A percentile compares a stretch with the other conserved stretches of the same genome.
Conservation (phyloP, 495 filamentous ascomycete species). For the Pyrenula aspistea region DNA sequence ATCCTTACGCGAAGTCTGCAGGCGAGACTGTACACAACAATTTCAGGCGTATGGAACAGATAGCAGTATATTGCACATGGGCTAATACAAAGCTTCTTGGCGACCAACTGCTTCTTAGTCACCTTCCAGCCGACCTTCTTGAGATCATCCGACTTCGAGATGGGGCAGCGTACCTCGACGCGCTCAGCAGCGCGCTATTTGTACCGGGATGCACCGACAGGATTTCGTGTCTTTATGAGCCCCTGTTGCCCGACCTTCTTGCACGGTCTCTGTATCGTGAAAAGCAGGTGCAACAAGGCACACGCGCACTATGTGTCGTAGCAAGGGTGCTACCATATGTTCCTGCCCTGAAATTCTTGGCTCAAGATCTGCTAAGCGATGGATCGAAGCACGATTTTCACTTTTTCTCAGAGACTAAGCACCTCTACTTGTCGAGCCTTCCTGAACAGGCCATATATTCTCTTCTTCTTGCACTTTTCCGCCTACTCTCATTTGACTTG, state of each 20-base stretch:
- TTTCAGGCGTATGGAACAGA: not conserved
- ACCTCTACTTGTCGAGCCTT: constrained; percentile 24
- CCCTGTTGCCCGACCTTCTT: constrained; percentile 65
- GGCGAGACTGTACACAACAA: no score
- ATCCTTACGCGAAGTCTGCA: no score
- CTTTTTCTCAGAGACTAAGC: constrained; percentile 13
- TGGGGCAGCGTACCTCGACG: constrained; percentile 54
- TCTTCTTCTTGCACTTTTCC: constrained; percentile 56
- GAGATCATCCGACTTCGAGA: constrained; percentile 49
- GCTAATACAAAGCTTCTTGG: constrained; percentile 2
- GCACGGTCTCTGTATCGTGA: constrained; percentile 27
- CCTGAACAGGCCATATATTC: constrained; percentile 20
- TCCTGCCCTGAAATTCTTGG: constrained; percentile 47
- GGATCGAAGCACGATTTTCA: not conserved
- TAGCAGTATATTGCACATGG: constrained; percentile 8
- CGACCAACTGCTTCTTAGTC: constrained; percentile 21
- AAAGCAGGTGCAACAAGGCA: not conserved
- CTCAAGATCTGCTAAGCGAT: constrained; percentile 2
- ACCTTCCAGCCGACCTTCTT: constrained; percentile 53
- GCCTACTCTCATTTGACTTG: constrained; percentile 65
- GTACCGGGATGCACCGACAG: constrained; percentile 49
- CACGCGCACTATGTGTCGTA: not conserved
- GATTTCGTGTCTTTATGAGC: constrained; percentile 59
- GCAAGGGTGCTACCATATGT: constrained; percentile 48
- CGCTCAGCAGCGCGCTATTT: constrained; percentile 54